Evolutionary conservation across 768 basidiomycete genomes (phyloP).

Genomic region (Krasilnikovozyma curviuscula): DNA sequence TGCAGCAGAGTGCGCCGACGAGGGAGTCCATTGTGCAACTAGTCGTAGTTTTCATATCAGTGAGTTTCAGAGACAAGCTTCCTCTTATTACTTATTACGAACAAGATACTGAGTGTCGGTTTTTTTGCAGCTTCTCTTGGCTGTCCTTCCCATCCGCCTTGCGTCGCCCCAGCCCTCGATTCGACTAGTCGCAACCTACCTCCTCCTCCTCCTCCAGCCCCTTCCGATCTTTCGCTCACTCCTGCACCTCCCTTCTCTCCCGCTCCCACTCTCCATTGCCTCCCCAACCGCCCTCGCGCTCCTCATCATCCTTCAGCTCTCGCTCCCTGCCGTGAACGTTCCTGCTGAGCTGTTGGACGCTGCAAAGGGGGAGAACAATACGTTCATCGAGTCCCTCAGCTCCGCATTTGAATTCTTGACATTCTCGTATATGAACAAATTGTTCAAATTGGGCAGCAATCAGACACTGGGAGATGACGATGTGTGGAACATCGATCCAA

Average conservation of each 20-base stretch:
- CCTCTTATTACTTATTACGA: neutral
- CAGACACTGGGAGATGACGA: constrained; percentile 6
- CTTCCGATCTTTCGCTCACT: neutral
- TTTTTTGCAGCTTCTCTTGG: neutral
- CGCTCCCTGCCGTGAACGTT: neutral
- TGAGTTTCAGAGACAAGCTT: neutral
- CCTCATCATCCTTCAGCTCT: neutral
- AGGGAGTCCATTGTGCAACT: neutral
- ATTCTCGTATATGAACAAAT: neutral
- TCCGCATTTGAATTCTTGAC: neutral
- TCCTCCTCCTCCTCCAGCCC: neutral
- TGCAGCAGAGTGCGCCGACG: too few species aligned
- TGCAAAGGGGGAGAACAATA: neutral
- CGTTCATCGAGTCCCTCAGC: too few species aligned
- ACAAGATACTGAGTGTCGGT: neutral
- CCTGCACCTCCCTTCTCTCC: neutral
- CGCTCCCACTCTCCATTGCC: neutral
- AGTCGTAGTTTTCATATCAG: neutral
- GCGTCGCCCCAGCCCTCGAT: neutral
- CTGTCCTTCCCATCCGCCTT: neutral
- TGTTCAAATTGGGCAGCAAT: constrained; percentile 1
- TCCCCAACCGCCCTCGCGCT: neutral
- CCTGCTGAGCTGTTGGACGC: neutral
- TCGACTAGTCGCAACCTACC: neutral
- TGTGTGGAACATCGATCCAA: neutral